A percentile compares a stretch with the other conserved stretches of the same genome.
These are phyloP conservation scores for Triadica sebifera DNA, from an alignment of 345 rosid species.

Conservation along the genomic window DNA sequence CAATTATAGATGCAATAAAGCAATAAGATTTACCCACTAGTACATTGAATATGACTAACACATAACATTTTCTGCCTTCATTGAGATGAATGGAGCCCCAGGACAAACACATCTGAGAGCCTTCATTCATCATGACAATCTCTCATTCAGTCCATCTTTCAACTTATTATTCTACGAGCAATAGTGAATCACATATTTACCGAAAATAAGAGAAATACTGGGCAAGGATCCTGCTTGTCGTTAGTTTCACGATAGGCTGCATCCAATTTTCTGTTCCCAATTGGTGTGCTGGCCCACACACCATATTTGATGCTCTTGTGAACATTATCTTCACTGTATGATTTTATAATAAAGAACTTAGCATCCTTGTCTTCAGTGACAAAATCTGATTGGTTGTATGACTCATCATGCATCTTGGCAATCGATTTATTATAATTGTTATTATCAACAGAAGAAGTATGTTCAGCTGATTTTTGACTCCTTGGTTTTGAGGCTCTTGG, in stretches of 20 bases:
- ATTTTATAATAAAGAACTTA: conserved; percentile 85
- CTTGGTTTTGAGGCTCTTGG: conserved; percentile 83
- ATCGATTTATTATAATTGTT: conserved; percentile 42
- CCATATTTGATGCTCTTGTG: conserved; percentile 95
- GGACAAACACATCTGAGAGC: too few relatives aligned
- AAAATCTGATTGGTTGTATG: conserved; percentile 56
- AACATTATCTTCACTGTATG: conserved; percentile 96
- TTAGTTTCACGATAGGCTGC: conserved; percentile 73
- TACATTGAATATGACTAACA: too few relatives aligned
- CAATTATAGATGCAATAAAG: too few relatives aligned
- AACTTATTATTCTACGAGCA: conserved; percentile 10
- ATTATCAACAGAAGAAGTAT: conserved; percentile 43
- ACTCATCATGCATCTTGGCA: conserved; percentile 42
- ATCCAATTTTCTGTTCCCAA: conserved; percentile 84
- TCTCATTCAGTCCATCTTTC: too few relatives aligned
- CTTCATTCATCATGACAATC: too few relatives aligned
- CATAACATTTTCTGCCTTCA: too few relatives aligned
- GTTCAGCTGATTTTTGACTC: conserved; percentile 51
- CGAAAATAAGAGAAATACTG: conserved; percentile 77
- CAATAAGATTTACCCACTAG: too few relatives aligned
- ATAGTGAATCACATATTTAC: conserved; percentile 44
- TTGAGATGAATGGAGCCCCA: too few relatives aligned
- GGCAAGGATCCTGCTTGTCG: conserved; percentile 57
- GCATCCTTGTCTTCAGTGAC: conserved; percentile 63
- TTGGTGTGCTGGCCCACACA: conserved; percentile 94